phyloP scores from a whole-genome alignment of 441 rosid genomes.

The Aquilaria agallochum region DNA sequence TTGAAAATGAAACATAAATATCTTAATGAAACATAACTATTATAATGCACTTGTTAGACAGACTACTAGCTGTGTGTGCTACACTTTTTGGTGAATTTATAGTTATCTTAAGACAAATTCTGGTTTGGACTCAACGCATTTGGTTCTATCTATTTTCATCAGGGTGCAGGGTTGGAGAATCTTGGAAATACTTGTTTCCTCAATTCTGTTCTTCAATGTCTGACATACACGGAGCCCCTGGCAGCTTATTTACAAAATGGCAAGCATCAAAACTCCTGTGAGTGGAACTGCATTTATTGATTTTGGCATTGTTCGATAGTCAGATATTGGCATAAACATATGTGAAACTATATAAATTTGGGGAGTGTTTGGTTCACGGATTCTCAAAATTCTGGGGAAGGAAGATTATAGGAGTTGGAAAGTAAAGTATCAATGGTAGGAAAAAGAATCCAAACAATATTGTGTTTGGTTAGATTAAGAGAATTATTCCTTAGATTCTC shows the following conservation, averaged over 20 bases:
- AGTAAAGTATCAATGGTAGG: too few species aligned
- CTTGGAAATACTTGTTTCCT: conserved; percentile 97
- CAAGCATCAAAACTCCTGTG: conserved; percentile 76
- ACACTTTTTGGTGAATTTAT: not conserved
- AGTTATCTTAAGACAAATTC: not conserved
- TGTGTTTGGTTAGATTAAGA: too few species aligned
- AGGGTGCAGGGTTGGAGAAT: conserved; percentile 97
- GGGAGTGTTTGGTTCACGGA: too few species aligned
- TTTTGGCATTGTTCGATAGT: too few species aligned
- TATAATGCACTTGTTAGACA: not conserved
- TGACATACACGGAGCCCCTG: conserved; percentile 93
- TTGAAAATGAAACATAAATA: not conserved
- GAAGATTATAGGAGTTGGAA: too few species aligned
- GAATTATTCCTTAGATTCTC: too few species aligned
- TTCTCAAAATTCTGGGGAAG: too few species aligned
- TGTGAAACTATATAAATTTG: too few species aligned
- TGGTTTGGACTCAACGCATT: not conserved
- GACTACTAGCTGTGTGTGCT: not conserved
- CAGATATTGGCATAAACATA: too few species aligned
- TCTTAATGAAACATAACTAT: not conserved
- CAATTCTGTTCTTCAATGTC: conserved; percentile 88
- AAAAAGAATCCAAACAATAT: too few species aligned
- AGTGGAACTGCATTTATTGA: conserved; percentile 22
- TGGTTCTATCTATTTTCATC: conserved; percentile 23
- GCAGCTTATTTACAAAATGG: conserved; percentile 88